Base-by-base conservation (phyloP, 768 basidiomycete genomes). In the Hericium coralloides region DNA sequence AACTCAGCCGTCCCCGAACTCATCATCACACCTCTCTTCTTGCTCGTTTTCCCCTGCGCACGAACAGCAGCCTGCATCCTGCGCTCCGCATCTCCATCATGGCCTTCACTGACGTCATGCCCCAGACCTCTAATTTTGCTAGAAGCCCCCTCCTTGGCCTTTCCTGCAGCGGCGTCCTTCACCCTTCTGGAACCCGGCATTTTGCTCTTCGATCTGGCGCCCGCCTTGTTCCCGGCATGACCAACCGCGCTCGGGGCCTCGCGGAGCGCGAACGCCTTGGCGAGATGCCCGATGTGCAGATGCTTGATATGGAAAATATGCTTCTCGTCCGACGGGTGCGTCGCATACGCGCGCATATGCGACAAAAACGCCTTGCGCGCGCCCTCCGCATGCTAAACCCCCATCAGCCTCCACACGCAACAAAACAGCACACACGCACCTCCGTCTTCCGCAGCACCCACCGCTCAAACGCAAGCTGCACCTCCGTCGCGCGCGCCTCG, bases 301-400 rank as follows among this genome's bases (percentile, higher is more conserved):
- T 95, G 83, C 15, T 89, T 88, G 58, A 98, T 85, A 70, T 98
- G 95, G 76, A 99, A 99, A 53, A 98, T 91, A 61, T 92, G 85
- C 66, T 98, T 99, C 70, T 98, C 97, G 59, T 86, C 84, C 15
- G 89, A 81, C 0, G 97, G 95, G 72, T 99, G 97, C 0, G 97
- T 99, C 31, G 97, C 88, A 70, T 98, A 99, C 0, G 97, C 97
- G 55, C 95, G 82, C 75, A 98, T 84, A 69, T 95, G 93, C 0
- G 95, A 97, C 38, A 83, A 76, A 73, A 87, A 99, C 0, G 94
- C 97, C 63, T 80, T 87, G 26, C 91, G 82, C 17, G 97, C 93
- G 15, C 86, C 68, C 14, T 77, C 76, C 12, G 83, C 76, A 65
- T 95, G 86, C 97, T 98, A 53, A 14, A 57, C 15, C 18, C 10